Evolutionary conservation across 352 stramenopile genomes (phyloP).

Genomic region (Globisporangium camurandrum): DNA sequence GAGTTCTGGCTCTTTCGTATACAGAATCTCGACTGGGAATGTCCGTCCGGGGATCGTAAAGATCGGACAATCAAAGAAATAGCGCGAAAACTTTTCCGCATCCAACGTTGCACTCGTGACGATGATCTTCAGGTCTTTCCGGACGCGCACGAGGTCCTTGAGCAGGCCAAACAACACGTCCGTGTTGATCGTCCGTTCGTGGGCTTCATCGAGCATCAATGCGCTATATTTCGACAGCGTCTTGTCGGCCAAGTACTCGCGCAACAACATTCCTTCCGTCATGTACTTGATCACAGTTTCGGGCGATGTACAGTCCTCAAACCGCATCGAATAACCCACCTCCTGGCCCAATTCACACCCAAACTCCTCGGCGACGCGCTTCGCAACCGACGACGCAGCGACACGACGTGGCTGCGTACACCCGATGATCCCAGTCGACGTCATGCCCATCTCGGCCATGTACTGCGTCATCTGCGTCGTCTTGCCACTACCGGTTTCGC

Average conservation of each 20-base stretch:
- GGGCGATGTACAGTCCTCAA: conserved; percentile 76
- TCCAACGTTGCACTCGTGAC: conserved; percentile 94
- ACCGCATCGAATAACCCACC: conserved; percentile 91
- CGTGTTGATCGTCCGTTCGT: conserved; percentile 98
- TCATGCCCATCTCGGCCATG: conserved; percentile 96
- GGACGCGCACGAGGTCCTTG: conserved; percentile 80
- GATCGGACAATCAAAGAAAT: conserved; percentile 97
- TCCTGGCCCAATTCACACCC: conserved; percentile 90
- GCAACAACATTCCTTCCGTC: conserved; percentile 99
- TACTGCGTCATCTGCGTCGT: conserved; percentile 99
- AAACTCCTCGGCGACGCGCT: conserved; percentile 96
- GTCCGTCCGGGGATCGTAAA: conserved; percentile 98
- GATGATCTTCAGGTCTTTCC: conserved; percentile 88
- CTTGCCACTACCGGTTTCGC: conserved; percentile 98
- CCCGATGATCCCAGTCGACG: conserved; percentile 94
- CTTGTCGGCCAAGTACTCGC: conserved; percentile 97
- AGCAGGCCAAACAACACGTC: conserved; percentile 98
- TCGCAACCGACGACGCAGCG: conserved; percentile 95
- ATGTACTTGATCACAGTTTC: conserved; percentile 99
- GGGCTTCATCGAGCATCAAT: conserved; percentile 98
- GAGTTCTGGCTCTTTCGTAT: conserved; percentile 97
- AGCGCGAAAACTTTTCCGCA: conserved; percentile 97
- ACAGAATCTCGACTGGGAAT: conserved; percentile 97
- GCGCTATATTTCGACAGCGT: conserved; percentile 92
- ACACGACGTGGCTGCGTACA: conserved; percentile 98